These are phyloP conservation scores for Nosema muscidifuracis DNA, from an alignment of 371 early-diverging fungal species.

Conservation along the genomic window DNA sequence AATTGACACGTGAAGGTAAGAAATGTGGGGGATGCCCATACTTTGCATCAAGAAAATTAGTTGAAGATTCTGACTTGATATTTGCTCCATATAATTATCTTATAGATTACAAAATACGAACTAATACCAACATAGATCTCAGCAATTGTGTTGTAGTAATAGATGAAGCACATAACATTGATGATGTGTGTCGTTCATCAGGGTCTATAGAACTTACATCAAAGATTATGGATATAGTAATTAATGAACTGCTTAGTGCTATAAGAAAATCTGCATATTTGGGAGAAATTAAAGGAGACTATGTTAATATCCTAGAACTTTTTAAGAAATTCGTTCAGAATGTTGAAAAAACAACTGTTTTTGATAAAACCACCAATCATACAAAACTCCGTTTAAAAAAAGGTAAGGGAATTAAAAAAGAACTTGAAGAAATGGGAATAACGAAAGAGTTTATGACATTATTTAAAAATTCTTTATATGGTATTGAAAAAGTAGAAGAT, in stretches of 20 bases:
- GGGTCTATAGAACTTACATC: slow-evolving; percentile 64
- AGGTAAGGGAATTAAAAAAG: slow-evolving; percentile 36
- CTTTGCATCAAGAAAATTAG: slow-evolving; percentile 67
- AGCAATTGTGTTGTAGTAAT: slow-evolving; percentile 70
- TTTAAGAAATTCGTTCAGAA: slow-evolving; percentile 23
- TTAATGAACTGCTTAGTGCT: slow-evolving; percentile 47
- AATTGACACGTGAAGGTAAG: slow-evolving; percentile 58
- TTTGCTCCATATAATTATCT: slow-evolving; percentile 86
- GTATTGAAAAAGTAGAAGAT: slow-evolving; percentile 36
- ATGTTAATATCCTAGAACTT: slow-evolving; percentile 21
- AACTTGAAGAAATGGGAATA: slow-evolving; percentile 50
- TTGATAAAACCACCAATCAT: slow-evolving; percentile 5
- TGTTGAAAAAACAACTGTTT: background rate
- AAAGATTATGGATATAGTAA: slow-evolving; percentile 42
- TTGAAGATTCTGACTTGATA: slow-evolving; percentile 68
- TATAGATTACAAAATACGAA: slow-evolving; percentile 67
- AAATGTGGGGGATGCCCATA: slow-evolving; percentile 69
- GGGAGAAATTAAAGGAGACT: slow-evolving; percentile 16
- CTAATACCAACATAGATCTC: slow-evolving; percentile 61
- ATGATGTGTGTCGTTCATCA: slow-evolving; percentile 63
- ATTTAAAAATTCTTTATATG: slow-evolving; percentile 22
- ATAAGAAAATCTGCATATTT: slow-evolving; percentile 21
- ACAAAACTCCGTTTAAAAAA: slow-evolving; percentile 16
- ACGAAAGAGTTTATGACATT: slow-evolving; percentile 7
- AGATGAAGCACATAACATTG: slow-evolving; percentile 72